A percentile compares a stretch with the other conserved stretches of the same genome.
Evolutionary conservation across 208 protist species (phyloP).

Genomic region (Leishmania tropica): DNA sequence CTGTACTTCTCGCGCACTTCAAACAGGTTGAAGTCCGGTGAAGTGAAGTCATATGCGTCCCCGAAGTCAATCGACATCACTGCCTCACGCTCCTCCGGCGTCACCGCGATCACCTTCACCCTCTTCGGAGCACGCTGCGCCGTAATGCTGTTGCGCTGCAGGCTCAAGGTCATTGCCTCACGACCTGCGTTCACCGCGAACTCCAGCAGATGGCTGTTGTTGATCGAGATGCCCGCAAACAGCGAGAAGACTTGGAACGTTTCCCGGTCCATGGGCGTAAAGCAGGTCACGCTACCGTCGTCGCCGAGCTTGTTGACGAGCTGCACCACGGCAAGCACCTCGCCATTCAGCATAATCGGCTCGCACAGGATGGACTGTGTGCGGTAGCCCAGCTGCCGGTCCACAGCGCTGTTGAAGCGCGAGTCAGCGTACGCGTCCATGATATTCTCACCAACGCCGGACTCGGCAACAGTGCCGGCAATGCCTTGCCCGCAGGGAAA

Average conservation of each 20-base stretch:
- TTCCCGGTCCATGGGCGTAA: slow-evolving; percentile 53
- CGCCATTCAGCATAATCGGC: slow-evolving; percentile 80
- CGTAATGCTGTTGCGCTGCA: slow-evolving; percentile 30
- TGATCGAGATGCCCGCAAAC: slow-evolving; percentile 87
- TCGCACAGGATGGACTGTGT: slow-evolving; percentile 82
- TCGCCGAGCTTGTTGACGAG: slow-evolving; percentile 82
- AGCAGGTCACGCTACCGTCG: slow-evolving; percentile 51
- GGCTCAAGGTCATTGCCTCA: slow-evolving; percentile 76
- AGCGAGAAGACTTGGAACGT: slow-evolving; percentile 82
- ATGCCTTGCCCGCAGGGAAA: slow-evolving; percentile 80
- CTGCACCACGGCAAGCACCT: slow-evolving; percentile 87
- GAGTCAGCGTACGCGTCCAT: slow-evolving; percentile 72
- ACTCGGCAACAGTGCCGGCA: slow-evolving; percentile 69
- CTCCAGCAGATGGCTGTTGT: slow-evolving; percentile 83
- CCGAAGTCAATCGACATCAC: slow-evolving; percentile 42
- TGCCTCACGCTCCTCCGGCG: slow-evolving; percentile 40
- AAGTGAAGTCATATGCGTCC: slow-evolving; percentile 56
- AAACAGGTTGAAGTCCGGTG: slow-evolving; percentile 72
- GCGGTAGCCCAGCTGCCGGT: slow-evolving; percentile 78
- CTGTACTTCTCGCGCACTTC: slow-evolving; percentile 46
- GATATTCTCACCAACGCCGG: slow-evolving; percentile 73
- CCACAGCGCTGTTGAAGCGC: slow-evolving; percentile 78
- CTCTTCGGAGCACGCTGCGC: slow-evolving; percentile 1
- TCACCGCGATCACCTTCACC: slow-evolving; percentile 37
- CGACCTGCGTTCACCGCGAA: slow-evolving; percentile 78